Evolutionary conservation across 495 filamentous ascomycete genomes (phyloP), one percentile per base, ranked within the genome.

Genomic region (Hypoxylon lenormandii): DNA sequence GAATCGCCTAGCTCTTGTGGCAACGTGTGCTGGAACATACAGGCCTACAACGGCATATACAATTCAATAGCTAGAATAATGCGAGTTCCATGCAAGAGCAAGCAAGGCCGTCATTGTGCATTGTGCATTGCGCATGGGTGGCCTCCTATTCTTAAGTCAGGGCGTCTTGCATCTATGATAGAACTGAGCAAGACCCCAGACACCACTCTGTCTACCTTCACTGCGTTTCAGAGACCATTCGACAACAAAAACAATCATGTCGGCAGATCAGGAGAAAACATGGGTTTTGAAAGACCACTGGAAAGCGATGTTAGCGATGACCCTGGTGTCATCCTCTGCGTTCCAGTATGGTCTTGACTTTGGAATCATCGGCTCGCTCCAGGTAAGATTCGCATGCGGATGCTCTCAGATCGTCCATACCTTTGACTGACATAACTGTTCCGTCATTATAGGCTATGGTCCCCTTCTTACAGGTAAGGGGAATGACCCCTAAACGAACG

Each of bases 321-420:
- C 76, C 53, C 78, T 81, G 21, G 81, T 82, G 66, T 82, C 80
- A 40, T 82, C 84, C 56, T 81, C 72, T 45, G 84, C 86, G 0
- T 89, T 89, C 66, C 86, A 88, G 69, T 89, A 88, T 80, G 86
- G 86, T 8, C 72, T 88, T 46, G 86, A 89, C 60, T 89, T 88
- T 68, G 86, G 85, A 12, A 77, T 87, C 51, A 85, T 89, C 48
- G 86, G 85, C 8, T 85, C 86, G 58, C 76, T 89, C 13, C 86
- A 33, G 30, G 30, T 8, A 11, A 33, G 30, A 5, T 11, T 33
- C 10, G 6, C 10, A 7, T 7, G 4, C 10, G 10, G 30, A 7
- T 11, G 1, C 30, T 33, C 30, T 8, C 5, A 11, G n/a, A n/a
- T n/a, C n/a, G 2, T 7, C 4, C 30, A 5, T 33, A 8, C 10